phyloP scores from a whole-genome alignment of 2,329 filamentous ascomycete species.

The Xylariaceae sp. region DNA sequence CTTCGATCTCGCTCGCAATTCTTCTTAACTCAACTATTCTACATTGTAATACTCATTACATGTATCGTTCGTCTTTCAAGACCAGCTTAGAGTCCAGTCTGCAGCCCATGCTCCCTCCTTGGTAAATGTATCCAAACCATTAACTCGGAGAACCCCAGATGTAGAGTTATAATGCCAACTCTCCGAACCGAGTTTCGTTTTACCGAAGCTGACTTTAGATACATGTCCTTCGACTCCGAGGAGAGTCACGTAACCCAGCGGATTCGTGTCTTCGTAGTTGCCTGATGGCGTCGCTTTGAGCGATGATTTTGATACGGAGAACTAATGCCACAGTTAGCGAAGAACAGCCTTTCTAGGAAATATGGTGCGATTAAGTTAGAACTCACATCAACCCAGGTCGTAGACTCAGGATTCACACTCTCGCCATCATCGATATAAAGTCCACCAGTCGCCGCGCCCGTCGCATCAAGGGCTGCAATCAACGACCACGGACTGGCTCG shows the following conservation, averaged over 20 bases:
- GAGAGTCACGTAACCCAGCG: constrained; percentile 57
- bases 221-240: constrained; percentile 46
- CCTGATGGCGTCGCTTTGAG: constrained; percentile 47
- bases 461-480: constrained; percentile 52
- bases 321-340: constrained; percentile 25
- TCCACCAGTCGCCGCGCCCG: constrained; percentile 52
- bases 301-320: constrained; percentile 38
- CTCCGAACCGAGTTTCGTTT: constrained; percentile 34
- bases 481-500: constrained; percentile 62
- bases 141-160: constrained; percentile 45
- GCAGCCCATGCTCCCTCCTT: constrained; percentile 50
- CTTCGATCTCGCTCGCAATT: neutral
- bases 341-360: neutral
- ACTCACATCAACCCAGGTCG: constrained; percentile 47
- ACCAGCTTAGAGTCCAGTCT: constrained; percentile 55
- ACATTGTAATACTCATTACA: neutral
- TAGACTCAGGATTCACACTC: constrained; percentile 52
- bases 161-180: constrained; percentile 45
- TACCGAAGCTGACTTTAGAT: constrained; percentile 48
- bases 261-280: constrained; percentile 49
- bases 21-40: too few relatives aligned
- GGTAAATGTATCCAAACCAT: constrained; percentile 44
- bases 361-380: neutral
- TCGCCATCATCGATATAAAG: constrained; percentile 74
- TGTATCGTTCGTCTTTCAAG: constrained; percentile 8